These are phyloP conservation scores for Crithidia sp. DNA, from an alignment of 208 protist genomes.

Conservation along the genomic window DNA sequence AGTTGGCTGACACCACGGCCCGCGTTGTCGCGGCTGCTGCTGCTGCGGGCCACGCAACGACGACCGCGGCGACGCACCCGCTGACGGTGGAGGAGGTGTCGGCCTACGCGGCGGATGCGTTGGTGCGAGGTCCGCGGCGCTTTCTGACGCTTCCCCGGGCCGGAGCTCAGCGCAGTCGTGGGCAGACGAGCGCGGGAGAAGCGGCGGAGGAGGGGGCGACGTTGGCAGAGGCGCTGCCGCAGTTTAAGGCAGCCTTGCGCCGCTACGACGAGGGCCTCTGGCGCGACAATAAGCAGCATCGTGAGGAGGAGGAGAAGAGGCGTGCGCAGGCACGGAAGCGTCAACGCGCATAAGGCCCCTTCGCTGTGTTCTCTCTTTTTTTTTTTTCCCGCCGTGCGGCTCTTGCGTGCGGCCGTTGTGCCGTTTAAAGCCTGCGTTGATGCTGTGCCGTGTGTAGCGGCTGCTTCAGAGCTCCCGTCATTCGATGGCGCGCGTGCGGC, in stretches of 20 bases:
- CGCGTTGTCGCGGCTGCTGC: constrained; percentile 15
- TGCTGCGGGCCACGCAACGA: background rate
- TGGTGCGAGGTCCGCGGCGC: constrained; percentile 8
- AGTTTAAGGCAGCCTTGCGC: constrained; percentile 62
- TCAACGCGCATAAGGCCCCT: background rate
- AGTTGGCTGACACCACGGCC: constrained; percentile 25
- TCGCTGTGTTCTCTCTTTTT: too few relatives aligned
- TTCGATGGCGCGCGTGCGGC: too few relatives aligned
- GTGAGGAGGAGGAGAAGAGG: constrained; percentile 38
- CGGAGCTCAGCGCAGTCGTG: constrained; percentile 3
- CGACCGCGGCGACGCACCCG: background rate
- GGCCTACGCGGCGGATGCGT: constrained; percentile 21
- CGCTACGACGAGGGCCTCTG: constrained; percentile 74
- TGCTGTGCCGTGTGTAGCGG: too few relatives aligned
- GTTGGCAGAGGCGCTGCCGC: constrained; percentile 45
- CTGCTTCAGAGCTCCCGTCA: too few relatives aligned
- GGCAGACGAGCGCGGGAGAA: background rate
- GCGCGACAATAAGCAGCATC: constrained; percentile 36
- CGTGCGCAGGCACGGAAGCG: constrained; percentile 14
- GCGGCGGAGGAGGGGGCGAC: constrained; percentile 19
- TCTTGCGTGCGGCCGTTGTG: too few relatives aligned
- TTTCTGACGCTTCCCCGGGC: constrained; percentile 27
- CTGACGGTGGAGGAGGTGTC: constrained; percentile 38
- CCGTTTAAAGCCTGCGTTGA: too few relatives aligned
- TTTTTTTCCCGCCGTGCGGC: too few relatives aligned